Conservation (phyloP, 1,284 basidiomycete species). For the Pterulicium gracile region DNA sequence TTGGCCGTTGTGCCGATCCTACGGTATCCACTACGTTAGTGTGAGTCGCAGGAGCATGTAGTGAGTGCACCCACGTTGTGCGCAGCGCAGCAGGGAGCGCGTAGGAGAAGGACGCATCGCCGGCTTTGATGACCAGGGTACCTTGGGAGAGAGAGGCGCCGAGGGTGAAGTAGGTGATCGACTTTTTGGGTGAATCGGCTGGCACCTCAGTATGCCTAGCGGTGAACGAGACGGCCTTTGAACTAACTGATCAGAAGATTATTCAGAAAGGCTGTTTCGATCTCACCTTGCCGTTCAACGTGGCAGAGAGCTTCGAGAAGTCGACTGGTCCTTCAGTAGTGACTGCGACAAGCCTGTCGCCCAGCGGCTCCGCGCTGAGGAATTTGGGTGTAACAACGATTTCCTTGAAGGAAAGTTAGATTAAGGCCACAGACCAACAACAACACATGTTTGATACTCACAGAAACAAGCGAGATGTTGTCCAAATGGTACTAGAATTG, state of each 20-base stretch:
- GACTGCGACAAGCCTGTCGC: slow-evolving; percentile 32
- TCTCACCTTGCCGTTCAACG: slow-evolving; percentile 26
- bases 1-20: slow-evolving; percentile 25
- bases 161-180: slow-evolving; percentile 36
- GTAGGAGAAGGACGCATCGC: slow-evolving; percentile 24
- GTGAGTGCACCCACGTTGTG: slow-evolving; percentile 20
- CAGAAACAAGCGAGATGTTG: slow-evolving; percentile 32
- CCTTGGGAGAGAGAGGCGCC: slow-evolving; percentile 25
- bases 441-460: slow-evolving; percentile 12
- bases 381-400: slow-evolving; percentile 33
- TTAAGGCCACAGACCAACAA: not conserved
- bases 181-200: slow-evolving; percentile 29
- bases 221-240: slow-evolving; percentile 22
- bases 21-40: not conserved
- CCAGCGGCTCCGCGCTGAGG: slow-evolving; percentile 37
- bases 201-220: slow-evolving; percentile 26
- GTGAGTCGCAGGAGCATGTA: not conserved
- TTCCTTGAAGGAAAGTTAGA: slow-evolving; percentile 14
- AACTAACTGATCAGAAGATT: not conserved
- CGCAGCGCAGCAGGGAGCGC: slow-evolving; percentile 29
- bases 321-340: slow-evolving; percentile 35
- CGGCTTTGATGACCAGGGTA: slow-evolving; percentile 27
- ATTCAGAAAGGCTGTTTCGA: not conserved
- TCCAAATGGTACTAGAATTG: slow-evolving; percentile 31
- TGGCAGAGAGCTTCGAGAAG: slow-evolving; percentile 24